These are phyloP conservation scores for Zygosaccharomyces pseudobailii DNA, from an alignment of 1,139 yeast species.

Conservation along the genomic window DNA sequence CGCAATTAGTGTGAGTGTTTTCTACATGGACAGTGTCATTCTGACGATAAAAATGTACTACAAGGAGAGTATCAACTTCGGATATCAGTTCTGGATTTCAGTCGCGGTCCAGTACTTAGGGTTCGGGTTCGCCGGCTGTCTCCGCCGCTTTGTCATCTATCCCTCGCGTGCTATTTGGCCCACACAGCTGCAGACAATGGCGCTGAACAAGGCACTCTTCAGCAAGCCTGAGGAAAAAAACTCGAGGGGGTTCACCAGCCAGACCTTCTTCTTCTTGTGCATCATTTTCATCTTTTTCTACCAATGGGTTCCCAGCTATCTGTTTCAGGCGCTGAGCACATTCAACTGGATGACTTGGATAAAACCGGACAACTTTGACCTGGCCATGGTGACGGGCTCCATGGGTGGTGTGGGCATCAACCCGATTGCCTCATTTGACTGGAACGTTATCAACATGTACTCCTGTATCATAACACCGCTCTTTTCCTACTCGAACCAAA, in stretches of 20 bases:
- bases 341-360: conserved; percentile 69
- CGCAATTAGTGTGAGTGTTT: conserved; percentile 40
- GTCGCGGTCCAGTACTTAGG: conserved; percentile 57
- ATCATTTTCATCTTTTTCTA: conserved; percentile 42
- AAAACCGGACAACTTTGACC: conserved; percentile 47
- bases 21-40: conserved; percentile 44
- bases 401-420: conserved; percentile 50
- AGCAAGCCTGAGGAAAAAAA: conserved; percentile 36
- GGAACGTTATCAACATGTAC: conserved; percentile 40
- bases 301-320: conserved; percentile 52
- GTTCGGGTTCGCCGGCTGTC: conserved; percentile 58
- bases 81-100: conserved; percentile 48
- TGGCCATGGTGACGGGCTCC: conserved; percentile 53
- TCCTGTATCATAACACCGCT: conserved; percentile 43
- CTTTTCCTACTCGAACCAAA: conserved; percentile 41
- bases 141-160: conserved; percentile 53
- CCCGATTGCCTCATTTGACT: conserved; percentile 50
- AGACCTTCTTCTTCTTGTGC: conserved; percentile 41
- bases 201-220: conserved; percentile 51
- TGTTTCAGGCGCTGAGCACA: conserved; percentile 19
- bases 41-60: conserved; percentile 44
- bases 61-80: conserved; percentile 41
- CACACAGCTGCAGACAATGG: conserved; percentile 48
- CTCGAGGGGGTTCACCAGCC: conserved; percentile 47
- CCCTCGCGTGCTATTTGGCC: conserved; percentile 59